Percentiles rank a stretch among this genome's conserved stretches.
phyloP scores from a whole-genome alignment of 352 stramenopile species.

The Phytophthora sojae region DNA sequence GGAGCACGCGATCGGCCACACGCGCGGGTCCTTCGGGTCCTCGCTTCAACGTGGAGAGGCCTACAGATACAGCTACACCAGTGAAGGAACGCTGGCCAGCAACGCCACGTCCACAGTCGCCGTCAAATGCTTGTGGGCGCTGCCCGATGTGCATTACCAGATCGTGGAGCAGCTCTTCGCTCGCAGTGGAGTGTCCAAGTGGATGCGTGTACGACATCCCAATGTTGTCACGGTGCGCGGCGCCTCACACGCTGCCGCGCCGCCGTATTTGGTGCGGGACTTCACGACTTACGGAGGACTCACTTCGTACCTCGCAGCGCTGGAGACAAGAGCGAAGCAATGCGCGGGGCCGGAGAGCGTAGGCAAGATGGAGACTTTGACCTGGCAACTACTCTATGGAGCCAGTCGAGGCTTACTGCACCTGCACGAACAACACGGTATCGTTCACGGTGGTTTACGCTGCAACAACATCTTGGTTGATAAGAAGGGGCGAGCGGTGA shows the following conservation, averaged over 20 bases:
- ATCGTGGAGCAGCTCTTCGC: conserved; percentile 64
- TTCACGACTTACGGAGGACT: conserved; percentile 69
- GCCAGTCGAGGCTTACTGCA: conserved; percentile 67
- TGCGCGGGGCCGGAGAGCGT: conserved; percentile 33
- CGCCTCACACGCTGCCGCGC: conserved; percentile 53
- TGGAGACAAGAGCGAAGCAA: conserved; percentile 49
- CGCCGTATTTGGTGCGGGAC: conserved; percentile 66
- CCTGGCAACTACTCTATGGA: conserved; percentile 66
- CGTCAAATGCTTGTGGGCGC: conserved; percentile 66
- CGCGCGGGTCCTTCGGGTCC: conserved; percentile 51
- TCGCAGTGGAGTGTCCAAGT: conserved; percentile 54
- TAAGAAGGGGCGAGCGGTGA: conserved; percentile 66
- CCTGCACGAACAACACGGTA: conserved; percentile 62
- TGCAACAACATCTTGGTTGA: conserved; percentile 80
- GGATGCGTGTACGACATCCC: conserved; percentile 58
- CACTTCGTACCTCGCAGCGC: conserved; percentile 53
- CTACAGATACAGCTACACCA: conserved; percentile 53
- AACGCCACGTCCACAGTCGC: conserved; percentile 47
- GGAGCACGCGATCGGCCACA: conserved; percentile 42
- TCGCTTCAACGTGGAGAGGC: conserved; percentile 65
- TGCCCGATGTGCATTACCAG: conserved; percentile 51
- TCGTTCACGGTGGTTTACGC: conserved; percentile 66
- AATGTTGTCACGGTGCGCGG: conserved; percentile 71
- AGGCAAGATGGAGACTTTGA: conserved; percentile 50
- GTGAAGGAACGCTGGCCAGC: conserved; percentile 36